phyloP scores from a whole-genome alignment of 2,329 filamentous ascomycete genomes.

The Pleurostoma richardsiae region DNA sequence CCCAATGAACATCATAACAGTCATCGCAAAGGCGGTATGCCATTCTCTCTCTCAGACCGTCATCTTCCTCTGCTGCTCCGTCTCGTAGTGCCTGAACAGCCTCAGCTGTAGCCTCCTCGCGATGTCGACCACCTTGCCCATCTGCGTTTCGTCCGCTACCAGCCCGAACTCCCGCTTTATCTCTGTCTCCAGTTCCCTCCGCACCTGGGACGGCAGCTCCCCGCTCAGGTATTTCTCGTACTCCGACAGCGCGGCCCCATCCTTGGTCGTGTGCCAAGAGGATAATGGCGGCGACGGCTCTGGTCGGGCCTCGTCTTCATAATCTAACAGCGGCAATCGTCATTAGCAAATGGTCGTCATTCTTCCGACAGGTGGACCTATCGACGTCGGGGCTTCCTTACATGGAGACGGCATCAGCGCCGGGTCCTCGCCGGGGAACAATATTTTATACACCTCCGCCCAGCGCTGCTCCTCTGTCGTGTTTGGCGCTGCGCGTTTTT shows the following conservation, averaged over 20 bases:
- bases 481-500: constrained; percentile 8
- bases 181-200: constrained; percentile 9
- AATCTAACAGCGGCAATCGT: no score
- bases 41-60: background rate
- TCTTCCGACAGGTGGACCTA: no score
- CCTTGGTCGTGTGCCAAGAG: no score
- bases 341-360: no score
- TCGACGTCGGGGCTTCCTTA: background rate
- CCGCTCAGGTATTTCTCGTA: constrained; percentile 8
- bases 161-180: constrained; percentile 9
- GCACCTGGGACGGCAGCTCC: constrained; percentile 7
- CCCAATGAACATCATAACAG: no score
- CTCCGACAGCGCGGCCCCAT: constrained; percentile 1
- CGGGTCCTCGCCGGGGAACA: constrained; percentile 4
- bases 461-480: constrained; percentile 10
- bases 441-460: constrained; percentile 8
- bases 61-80: background rate
- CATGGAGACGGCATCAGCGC: constrained; percentile 7
- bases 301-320: no score
- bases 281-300: no score
- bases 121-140: constrained; percentile 7
- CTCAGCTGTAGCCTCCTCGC: constrained; percentile 8
- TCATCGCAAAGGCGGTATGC: no score
- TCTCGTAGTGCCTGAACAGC: constrained; percentile 7
- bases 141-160: constrained; percentile 8